Conservation (phyloP, 2,329 filamentous ascomycete genomes). For the Thelonectria rubi region DNA sequence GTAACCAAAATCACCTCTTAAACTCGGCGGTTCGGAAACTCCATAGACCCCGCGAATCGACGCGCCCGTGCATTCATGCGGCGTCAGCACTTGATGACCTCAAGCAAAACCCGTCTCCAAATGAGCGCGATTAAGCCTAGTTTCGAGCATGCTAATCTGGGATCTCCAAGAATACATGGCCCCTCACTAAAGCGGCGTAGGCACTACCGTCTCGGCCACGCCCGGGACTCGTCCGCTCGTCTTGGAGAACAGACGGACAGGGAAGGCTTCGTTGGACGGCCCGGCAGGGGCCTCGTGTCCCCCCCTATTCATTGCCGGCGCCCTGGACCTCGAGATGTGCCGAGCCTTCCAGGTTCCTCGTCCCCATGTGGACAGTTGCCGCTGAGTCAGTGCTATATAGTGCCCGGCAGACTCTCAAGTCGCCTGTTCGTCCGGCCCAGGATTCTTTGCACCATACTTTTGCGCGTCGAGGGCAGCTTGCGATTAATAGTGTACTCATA, state of each 20-base stretch:
- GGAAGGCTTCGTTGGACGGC: too few species aligned
- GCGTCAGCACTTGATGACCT: background rate
- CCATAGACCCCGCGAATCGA: background rate
- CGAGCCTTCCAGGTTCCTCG: background rate
- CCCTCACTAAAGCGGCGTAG: too few species aligned
- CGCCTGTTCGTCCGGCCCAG: background rate
- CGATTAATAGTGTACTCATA: background rate
- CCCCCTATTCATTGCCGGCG: background rate
- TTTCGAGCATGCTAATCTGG: too few species aligned
- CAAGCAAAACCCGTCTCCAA: background rate
- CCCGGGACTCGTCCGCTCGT: background rate
- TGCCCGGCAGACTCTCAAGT: background rate
- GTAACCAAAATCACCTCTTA: background rate
- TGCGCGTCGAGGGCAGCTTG: too few species aligned
- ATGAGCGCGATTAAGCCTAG: background rate
- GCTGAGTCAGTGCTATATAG: conserved; percentile 7
- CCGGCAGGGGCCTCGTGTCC: background rate
- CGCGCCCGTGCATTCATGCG: background rate
- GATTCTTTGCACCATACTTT: background rate
- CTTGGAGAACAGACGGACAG: too few species aligned
- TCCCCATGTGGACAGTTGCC: background rate
- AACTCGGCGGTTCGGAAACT: background rate
- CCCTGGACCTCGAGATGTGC: background rate
- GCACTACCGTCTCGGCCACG: background rate
- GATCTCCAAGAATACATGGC: too few species aligned